phyloP scores from a whole-genome alignment of 1,284 basidiomycete species.

The Inonotus obliquus region DNA sequence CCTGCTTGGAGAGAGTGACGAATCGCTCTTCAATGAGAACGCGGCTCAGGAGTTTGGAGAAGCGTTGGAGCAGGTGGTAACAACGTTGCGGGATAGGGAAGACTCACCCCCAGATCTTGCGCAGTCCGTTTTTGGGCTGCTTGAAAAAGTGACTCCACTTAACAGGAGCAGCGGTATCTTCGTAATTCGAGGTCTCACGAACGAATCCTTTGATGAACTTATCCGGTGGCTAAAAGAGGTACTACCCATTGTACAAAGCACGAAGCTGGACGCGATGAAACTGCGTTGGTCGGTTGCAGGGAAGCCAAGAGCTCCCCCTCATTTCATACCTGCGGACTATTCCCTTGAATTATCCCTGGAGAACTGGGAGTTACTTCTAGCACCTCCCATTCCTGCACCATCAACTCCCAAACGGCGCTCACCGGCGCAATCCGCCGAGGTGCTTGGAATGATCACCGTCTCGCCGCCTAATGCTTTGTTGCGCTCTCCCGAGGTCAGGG shows the following conservation, averaged over 20 bases:
- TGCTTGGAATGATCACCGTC: constrained; percentile 45
- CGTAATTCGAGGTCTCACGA: constrained; percentile 12
- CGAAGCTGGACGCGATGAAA: constrained; percentile 5
- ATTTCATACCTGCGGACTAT: constrained; percentile 4
- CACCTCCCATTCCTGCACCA: constrained; percentile 23
- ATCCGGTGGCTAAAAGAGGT: constrained; percentile 3
- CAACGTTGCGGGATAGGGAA: not conserved
- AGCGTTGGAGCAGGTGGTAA: constrained; percentile 9
- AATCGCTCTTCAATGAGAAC: constrained; percentile 6
- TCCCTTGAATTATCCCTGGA: constrained; percentile 24
- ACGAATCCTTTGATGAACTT: constrained; percentile 10
- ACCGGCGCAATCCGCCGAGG: constrained; percentile 35
- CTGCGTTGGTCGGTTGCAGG: constrained; percentile 8
- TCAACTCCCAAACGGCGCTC: constrained; percentile 41
- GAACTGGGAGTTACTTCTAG: constrained; percentile 25
- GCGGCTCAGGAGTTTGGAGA: constrained; percentile 16
- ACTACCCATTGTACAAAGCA: constrained; percentile 1
- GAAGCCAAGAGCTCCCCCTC: constrained; percentile 1
- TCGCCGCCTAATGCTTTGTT: constrained; percentile 68
- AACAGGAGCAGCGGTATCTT: constrained; percentile 10
- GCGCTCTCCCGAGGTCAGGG: constrained; percentile 66
- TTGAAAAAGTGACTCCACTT: constrained; percentile 9
- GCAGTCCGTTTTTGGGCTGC: constrained; percentile 9
- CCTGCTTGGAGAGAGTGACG: constrained; percentile 1
- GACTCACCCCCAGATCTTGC: not conserved